Conservation (phyloP, 805 yeast genomes). For the Candida oleophila region DNA sequence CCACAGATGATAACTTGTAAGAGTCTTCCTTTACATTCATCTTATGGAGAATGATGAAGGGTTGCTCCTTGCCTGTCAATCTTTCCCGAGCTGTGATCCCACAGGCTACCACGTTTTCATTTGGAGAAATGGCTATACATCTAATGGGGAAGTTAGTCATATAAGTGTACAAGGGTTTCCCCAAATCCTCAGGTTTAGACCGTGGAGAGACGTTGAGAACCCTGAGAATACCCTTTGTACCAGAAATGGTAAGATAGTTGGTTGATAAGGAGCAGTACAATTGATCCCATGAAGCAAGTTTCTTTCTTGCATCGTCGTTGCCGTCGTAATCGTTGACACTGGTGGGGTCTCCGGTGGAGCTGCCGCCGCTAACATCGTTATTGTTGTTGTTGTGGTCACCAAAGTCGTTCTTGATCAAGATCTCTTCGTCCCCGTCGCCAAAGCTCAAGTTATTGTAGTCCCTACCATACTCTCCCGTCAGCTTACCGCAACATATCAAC, state of each 20-base stretch:
- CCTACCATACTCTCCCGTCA: constrained; percentile 66
- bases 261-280: constrained; percentile 59
- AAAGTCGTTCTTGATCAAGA: constrained; percentile 31
- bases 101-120: constrained; percentile 66
- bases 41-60: constrained; percentile 64
- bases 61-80: constrained; percentile 67
- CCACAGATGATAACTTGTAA: constrained; percentile 29
- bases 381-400: constrained; percentile 8
- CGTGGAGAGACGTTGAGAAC: constrained; percentile 50
- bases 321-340: neutral
- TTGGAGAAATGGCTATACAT: constrained; percentile 69
- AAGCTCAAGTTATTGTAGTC: constrained; percentile 38
- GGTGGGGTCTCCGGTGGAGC: neutral
- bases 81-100: constrained; percentile 83
- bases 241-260: constrained; percentile 62
- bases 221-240: constrained; percentile 68
- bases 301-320: constrained; percentile 27
- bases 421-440: constrained; percentile 19
- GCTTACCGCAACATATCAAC: constrained; percentile 65
- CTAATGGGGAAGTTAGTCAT: constrained; percentile 73
- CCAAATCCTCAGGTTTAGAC: constrained; percentile 34
- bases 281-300: constrained; percentile 56
- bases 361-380: neutral
- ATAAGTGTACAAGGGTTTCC: constrained; percentile 67
- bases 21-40: constrained; percentile 10